phyloP scores from a whole-genome alignment of 129 eudicot species.

The Gnaphalium uliginosum region DNA sequence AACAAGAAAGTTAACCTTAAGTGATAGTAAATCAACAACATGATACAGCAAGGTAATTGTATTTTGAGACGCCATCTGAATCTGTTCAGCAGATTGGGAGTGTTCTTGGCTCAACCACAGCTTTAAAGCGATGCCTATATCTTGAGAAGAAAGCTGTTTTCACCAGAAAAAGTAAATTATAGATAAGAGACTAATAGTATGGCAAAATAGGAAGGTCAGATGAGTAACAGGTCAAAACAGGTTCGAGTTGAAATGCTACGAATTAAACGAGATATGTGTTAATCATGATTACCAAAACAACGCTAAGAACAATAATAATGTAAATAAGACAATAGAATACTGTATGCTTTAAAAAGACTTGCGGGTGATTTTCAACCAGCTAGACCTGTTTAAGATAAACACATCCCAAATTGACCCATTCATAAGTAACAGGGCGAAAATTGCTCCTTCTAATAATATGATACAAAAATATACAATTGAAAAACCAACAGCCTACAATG shows the following conservation, averaged over 20 bases:
- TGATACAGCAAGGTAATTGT: constrained; percentile 55
- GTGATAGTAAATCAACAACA: constrained; percentile 68
- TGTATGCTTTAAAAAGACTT: neutral
- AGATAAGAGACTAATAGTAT: constrained; percentile 5
- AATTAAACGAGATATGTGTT: neutral
- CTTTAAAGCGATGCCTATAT: constrained; percentile 57
- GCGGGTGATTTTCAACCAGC: neutral
- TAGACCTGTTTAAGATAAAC: neutral
- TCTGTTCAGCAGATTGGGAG: constrained; percentile 35
- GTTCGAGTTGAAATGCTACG: neutral
- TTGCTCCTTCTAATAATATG: constrained; percentile 1
- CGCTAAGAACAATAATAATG: neutral
- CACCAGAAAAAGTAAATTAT: constrained; percentile 22
- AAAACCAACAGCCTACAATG: constrained; percentile 13
- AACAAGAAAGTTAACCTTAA: constrained; percentile 56
- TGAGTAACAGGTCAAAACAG: neutral
- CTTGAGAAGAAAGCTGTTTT: constrained; percentile 52
- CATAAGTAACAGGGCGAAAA: neutral
- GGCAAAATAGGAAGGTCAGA: neutral
- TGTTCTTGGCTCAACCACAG: constrained; percentile 49
- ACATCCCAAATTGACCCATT: neutral
- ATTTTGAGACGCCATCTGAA: constrained; percentile 37
- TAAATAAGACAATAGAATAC: neutral
- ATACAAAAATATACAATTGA: constrained; percentile 3
- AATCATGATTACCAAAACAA: neutral